A percentile compares a stretch with the other conserved stretches of the same genome.
These are phyloP conservation scores for Voacanga thouarsii DNA, from an alignment of 257 asterid genomes.

Conservation along the genomic window DNA sequence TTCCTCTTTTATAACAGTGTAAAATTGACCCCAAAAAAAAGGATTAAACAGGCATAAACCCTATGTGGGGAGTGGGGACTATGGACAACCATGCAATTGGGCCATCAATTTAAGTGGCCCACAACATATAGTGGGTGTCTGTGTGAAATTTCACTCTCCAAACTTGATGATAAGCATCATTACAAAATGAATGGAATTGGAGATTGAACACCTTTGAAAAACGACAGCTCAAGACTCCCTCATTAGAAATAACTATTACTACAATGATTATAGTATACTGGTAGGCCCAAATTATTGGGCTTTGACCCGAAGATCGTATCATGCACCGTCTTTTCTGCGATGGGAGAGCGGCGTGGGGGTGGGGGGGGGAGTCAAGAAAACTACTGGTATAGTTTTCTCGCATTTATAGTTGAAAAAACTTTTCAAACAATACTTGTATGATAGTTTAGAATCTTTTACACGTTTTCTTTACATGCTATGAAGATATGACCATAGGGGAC, in stretches of 20 bases:
- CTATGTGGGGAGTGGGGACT: slow-evolving; percentile 3
- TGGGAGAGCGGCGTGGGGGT: too few relatives aligned
- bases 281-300: slow-evolving; percentile 14
- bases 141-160: not conserved
- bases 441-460: too few relatives aligned
- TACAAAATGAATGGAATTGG: not conserved
- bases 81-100: slow-evolving; percentile 6
- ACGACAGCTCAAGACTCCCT: not conserved
- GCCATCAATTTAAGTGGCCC: slow-evolving; percentile 2
- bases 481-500: too few relatives aligned
- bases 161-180: not conserved
- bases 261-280: not conserved
- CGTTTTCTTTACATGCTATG: too few relatives aligned
- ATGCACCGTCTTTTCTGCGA: too few relatives aligned
- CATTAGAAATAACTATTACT: not conserved
- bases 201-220: not conserved
- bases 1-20: not conserved
- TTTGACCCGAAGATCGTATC: not conserved
- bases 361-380: too few relatives aligned
- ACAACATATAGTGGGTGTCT: not conserved
- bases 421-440: too few relatives aligned
- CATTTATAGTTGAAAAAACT: too few relatives aligned
- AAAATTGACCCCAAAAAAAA: too few relatives aligned
- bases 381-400: too few relatives aligned
- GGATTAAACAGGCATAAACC: too few relatives aligned